Conservation (phyloP, 2,329 filamentous ascomycete species). For the Colletotrichum tropicale region DNA sequence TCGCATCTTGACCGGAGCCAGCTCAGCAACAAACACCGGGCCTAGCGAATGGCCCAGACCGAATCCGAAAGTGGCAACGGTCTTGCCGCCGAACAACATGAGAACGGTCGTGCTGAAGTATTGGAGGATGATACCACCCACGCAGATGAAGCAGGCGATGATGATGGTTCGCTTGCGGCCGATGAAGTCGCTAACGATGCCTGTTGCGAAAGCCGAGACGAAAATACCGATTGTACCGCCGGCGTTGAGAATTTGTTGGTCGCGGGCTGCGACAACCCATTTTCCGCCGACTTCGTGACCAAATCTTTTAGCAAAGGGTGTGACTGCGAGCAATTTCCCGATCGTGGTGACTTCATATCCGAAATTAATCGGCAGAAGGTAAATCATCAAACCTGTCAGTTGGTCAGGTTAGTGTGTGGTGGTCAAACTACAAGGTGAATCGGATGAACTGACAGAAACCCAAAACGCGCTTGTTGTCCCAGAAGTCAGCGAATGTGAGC, state of each 20-base stretch:
- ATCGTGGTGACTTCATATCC: constrained; percentile 32
- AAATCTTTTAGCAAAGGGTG: constrained; percentile 28
- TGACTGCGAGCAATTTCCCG: constrained; percentile 33
- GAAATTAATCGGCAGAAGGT: constrained; percentile 16
- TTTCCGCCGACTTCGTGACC: constrained; percentile 22
- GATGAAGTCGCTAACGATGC: constrained; percentile 29
- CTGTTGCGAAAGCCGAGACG: constrained; percentile 30
- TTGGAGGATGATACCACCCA: constrained; percentile 28
- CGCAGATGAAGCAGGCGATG: constrained; percentile 12
- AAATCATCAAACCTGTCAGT: constrained; percentile 6
- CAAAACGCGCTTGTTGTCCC: constrained; percentile 10
- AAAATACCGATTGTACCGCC: constrained; percentile 33
- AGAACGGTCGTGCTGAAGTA: constrained; percentile 23
- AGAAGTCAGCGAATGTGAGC: neutral
- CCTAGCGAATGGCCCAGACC: constrained; percentile 33
- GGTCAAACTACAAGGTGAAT: neutral
- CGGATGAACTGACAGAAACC: constrained; percentile 11
- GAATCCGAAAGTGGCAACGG: constrained; percentile 31
- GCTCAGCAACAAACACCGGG: constrained; percentile 35
- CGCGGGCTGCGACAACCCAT: constrained; percentile 26
- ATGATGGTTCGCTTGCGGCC: constrained; percentile 29
- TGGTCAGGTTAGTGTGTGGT: neutral
- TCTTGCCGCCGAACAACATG: constrained; percentile 32
- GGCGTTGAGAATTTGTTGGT: constrained; percentile 34
- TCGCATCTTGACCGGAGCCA: constrained; percentile 33